These are phyloP conservation scores for Dothistroma septosporum DNA, from an alignment of 2,329 filamentous ascomycete genomes.

Conservation along the genomic window DNA sequence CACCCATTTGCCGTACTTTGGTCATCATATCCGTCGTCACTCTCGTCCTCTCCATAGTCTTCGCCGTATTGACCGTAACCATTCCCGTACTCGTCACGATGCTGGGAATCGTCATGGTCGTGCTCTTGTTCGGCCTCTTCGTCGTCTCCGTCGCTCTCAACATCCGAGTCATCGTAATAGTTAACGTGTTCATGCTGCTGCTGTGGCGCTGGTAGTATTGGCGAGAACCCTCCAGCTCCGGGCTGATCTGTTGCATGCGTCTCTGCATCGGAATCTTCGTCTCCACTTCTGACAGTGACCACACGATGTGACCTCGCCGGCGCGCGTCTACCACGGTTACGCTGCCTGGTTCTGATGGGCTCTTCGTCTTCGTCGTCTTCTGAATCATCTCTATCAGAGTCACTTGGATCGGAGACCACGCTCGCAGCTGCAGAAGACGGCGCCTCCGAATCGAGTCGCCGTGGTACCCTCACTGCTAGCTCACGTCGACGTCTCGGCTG, in stretches of 20 bases:
- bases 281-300: slow-evolving; percentile 12
- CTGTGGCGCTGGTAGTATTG: slow-evolving; percentile 13
- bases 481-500: slow-evolving; percentile 4
- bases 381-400: slow-evolving; percentile 11
- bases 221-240: slow-evolving; percentile 16
- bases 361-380: slow-evolving; percentile 19
- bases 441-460: background rate
- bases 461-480: background rate
- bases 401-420: slow-evolving; percentile 11
- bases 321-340: slow-evolving; percentile 2
- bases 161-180: slow-evolving; percentile 5
- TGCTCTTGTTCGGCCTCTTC: slow-evolving; percentile 4
- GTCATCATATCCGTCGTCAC: slow-evolving; percentile 13
- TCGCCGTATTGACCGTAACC: background rate
- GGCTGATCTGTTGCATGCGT: background rate
- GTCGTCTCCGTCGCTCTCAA: slow-evolving; percentile 1
- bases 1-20: slow-evolving; percentile 27
- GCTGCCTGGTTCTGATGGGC: slow-evolving; percentile 10
- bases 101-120: background rate
- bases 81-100: background rate
- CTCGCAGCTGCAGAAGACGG: slow-evolving; percentile 12
- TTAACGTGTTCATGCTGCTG: slow-evolving; percentile 6
- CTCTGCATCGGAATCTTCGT: slow-evolving; percentile 12
- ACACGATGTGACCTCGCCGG: background rate
- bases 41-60: slow-evolving; percentile 1